Evolutionary conservation across 148 eudicot genomes (phyloP).

Genomic region (Vaccinium corymbosum): DNA sequence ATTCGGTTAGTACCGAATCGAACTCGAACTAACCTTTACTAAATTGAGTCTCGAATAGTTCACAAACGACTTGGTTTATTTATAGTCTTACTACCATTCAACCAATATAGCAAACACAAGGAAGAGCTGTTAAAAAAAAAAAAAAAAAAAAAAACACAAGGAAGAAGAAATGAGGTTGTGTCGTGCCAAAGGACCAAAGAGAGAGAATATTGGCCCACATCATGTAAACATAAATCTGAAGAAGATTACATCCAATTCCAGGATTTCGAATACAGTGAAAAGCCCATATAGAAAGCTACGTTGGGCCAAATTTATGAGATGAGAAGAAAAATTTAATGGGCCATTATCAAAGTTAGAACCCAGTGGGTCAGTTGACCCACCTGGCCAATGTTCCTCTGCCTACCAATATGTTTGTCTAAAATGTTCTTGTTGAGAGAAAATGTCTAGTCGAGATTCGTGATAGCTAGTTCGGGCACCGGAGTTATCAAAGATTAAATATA

Average conservation of each 20-base stretch:
- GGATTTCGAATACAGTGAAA: not conserved
- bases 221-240: not conserved
- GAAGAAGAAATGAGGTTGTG: not conserved
- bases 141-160: too few relatives aligned
- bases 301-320: not conserved
- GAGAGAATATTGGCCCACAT: not conserved
- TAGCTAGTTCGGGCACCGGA: too few relatives aligned
- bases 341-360: not conserved
- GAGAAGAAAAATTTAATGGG: not conserved
- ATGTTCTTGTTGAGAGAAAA: too few relatives aligned
- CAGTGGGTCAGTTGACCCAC: not conserved
- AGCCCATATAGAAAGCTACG: not conserved
- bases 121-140: too few relatives aligned
- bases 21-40: too few relatives aligned
- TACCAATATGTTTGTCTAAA: too few relatives aligned
- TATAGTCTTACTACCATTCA: too few relatives aligned
- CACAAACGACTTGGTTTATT: too few relatives aligned
- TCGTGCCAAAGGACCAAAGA: not conserved
- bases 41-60: too few relatives aligned
- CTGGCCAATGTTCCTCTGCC: not conserved
- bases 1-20: too few relatives aligned
- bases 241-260: not conserved
- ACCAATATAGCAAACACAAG: not conserved
- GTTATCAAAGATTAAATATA: too few relatives aligned
- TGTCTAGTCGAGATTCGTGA: too few relatives aligned